A percentile compares a stretch with the other conserved stretches of the same genome.
Conservation (phyloP, 352 stramenopile genomes). For the Pythium plurisporium region DNA sequence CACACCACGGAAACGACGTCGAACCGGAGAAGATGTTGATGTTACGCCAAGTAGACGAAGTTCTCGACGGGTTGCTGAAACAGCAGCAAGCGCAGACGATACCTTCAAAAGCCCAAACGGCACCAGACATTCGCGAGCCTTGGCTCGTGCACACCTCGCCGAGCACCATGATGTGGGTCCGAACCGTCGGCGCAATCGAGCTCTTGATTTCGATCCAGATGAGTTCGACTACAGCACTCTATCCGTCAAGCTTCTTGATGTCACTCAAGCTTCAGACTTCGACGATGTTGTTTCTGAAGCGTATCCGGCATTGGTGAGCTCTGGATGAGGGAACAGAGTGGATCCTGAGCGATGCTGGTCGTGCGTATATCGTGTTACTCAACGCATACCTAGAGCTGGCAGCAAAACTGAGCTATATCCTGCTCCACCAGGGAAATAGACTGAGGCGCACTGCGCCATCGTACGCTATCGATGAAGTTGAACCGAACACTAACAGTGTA, state of each 20-base stretch:
- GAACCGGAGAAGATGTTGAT: conserved; percentile 5
- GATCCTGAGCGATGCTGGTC: background rate
- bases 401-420: background rate
- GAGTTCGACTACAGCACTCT: conserved; percentile 11
- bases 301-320: conserved; percentile 24
- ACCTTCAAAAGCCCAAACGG: background rate
- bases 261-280: conserved; percentile 17
- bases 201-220: conserved; percentile 1
- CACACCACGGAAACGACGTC: conserved; percentile 19
- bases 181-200: conserved; percentile 4
- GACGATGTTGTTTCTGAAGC: conserved; percentile 14
- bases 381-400: too few relatives aligned
- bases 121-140: background rate
- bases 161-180: background rate
- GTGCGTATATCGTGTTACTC: too few relatives aligned
- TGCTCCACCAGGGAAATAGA: background rate
- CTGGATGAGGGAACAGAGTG: background rate
- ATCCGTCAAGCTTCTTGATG: background rate
- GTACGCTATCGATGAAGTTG: background rate
- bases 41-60: conserved; percentile 17
- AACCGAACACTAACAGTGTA: too few relatives aligned
- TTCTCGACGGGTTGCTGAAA: conserved; percentile 3
- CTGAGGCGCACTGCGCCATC: too few relatives aligned
- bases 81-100: background rate
- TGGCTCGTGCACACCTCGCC: background rate